Conservation (phyloP, 2,329 filamentous ascomycete species). For the Purpureocillium lavendulum region DNA sequence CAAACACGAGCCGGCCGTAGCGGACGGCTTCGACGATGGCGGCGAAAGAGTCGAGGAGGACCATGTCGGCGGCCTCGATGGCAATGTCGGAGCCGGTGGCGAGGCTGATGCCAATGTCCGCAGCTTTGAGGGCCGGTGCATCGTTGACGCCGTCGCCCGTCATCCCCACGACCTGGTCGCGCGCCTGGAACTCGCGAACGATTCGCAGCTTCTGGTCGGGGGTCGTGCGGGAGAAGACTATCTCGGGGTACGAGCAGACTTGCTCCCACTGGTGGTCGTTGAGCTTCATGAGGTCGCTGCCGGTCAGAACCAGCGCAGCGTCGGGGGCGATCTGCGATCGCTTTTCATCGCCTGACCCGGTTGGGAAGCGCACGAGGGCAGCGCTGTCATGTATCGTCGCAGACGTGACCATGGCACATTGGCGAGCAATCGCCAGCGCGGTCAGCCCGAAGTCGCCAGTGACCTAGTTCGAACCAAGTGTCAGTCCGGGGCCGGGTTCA, state of each 20-base stretch:
- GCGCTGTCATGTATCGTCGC: conserved; percentile 43
- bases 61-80: conserved; percentile 72
- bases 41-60: conserved; percentile 67
- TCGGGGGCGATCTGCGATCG: conserved; percentile 4
- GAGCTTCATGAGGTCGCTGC: conserved; percentile 55
- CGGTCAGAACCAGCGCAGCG: conserved; percentile 52
- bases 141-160: conserved; percentile 88
- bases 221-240: conserved; percentile 66
- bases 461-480: conserved; percentile 29
- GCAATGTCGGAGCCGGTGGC: conserved; percentile 76
- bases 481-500: no score
- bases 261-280: conserved; percentile 61
- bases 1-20: conserved; percentile 66
- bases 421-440: conserved; percentile 60
- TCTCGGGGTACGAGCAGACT: conserved; percentile 57
- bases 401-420: conserved; percentile 62
- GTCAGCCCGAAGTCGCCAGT: conserved; percentile 75
- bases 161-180: conserved; percentile 64
- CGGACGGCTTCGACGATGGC: conserved; percentile 64
- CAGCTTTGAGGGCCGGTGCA: conserved; percentile 68
- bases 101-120: conserved; percentile 79
- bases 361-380: conserved; percentile 33
- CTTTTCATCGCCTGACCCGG: conserved; percentile 8
- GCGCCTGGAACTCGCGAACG: conserved; percentile 60
- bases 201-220: conserved; percentile 74